A percentile compares a stretch with the other conserved stretches of the same genome.
These are phyloP conservation scores for Adansonia digitata DNA, from an alignment of 345 rosid genomes.

Conservation along the genomic window DNA sequence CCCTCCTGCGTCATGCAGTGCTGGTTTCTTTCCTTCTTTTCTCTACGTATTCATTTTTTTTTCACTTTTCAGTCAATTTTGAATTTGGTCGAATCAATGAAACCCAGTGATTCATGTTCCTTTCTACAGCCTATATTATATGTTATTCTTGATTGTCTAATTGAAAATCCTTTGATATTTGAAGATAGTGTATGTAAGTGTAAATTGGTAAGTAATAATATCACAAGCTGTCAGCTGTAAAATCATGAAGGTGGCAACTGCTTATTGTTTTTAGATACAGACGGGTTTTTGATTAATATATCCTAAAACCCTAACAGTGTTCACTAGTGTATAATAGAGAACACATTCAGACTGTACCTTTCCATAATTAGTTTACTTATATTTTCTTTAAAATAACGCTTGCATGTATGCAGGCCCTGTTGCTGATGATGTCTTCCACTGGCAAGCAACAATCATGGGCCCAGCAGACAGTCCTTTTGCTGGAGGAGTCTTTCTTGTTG, in stretches of 20 bases:
- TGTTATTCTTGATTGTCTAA: not conserved
- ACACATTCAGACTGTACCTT: not conserved
- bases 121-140: not conserved
- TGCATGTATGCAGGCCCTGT: slow-evolving; percentile 46
- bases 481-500: slow-evolving; percentile 62
- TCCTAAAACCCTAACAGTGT: not conserved
- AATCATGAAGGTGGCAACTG: not conserved
- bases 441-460: slow-evolving; percentile 87
- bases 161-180: not conserved
- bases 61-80: not conserved
- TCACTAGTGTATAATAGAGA: not conserved
- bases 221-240: not conserved
- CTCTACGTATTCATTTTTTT: not conserved
- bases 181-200: not conserved
- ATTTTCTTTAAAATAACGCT: not conserved
- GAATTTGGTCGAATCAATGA: not conserved
- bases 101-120: not conserved
- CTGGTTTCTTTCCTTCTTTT: slow-evolving; percentile 36
- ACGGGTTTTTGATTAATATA: not conserved
- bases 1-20: slow-evolving; percentile 77
- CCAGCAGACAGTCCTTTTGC: slow-evolving; percentile 67
- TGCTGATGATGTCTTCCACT: slow-evolving; percentile 67
- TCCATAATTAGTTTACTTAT: not conserved
- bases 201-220: not conserved
- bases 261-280: not conserved